phyloP scores from a whole-genome alignment of 108 stramenopile species.

The Skeletonema grethae region DNA sequence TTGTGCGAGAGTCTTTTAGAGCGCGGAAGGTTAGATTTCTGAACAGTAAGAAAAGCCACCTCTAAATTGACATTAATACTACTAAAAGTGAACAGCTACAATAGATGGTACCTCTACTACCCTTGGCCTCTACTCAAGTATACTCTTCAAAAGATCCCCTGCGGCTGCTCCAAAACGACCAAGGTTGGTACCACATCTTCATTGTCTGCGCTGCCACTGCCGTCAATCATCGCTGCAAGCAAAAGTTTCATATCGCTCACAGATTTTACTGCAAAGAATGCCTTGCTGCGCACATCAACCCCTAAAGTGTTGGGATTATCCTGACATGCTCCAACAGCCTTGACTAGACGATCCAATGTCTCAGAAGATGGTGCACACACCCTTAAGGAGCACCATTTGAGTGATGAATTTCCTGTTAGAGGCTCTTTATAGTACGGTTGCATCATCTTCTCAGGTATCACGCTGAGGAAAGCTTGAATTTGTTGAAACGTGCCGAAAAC shows the following conservation, averaged over 20 bases:
- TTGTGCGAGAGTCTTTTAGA: too few relatives aligned
- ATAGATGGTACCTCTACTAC: too few relatives aligned
- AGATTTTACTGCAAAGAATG: slow-evolving; percentile 1
- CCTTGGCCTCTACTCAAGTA: too few relatives aligned
- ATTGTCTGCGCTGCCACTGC: background rate
- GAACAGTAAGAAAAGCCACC: too few relatives aligned
- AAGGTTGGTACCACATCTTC: background rate
- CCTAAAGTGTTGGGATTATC: background rate
- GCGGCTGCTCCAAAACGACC: background rate
- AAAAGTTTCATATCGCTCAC: background rate
- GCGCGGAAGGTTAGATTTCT: too few relatives aligned
- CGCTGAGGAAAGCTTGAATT: background rate
- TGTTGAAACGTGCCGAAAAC: background rate
- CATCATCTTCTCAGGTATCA: background rate
- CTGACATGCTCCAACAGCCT: background rate
- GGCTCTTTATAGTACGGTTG: too few relatives aligned
- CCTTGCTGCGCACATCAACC: background rate
- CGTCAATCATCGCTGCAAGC: background rate
- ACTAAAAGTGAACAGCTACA: too few relatives aligned
- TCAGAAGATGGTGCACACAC: background rate
- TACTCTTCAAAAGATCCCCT: background rate
- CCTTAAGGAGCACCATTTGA: background rate
- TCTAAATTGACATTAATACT: too few relatives aligned
- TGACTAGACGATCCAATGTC: background rate
- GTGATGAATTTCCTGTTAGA: background rate